phyloP scores from a whole-genome alignment of 2,329 filamentous ascomycete species.

The Alternaria burnsii region DNA sequence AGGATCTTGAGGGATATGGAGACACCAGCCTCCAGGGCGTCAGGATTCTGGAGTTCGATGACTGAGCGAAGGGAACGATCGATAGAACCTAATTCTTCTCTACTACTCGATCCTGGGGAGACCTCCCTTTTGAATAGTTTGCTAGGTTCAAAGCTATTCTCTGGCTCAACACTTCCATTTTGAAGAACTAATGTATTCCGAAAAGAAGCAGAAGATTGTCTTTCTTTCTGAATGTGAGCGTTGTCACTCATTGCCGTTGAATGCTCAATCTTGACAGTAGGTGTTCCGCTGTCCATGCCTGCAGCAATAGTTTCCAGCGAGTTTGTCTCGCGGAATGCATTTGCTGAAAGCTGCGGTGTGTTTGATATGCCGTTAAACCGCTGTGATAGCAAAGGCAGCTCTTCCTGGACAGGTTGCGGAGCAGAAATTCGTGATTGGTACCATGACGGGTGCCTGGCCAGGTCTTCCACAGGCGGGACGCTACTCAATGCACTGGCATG shows the following conservation, averaged over 20 bases:
- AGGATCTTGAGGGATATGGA: conserved; percentile 50
- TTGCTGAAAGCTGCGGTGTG: neutral
- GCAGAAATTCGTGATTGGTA: neutral
- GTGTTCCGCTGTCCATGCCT: neutral
- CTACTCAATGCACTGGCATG: conserved; percentile 1
- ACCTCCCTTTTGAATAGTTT: conserved; percentile 28
- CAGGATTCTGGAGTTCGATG: conserved; percentile 40
- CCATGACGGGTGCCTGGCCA: neutral
- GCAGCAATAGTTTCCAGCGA: neutral
- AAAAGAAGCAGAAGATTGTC: neutral
- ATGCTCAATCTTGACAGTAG: neutral
- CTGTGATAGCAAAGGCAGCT: neutral
- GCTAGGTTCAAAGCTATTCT: conserved; percentile 24
- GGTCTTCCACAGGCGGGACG: neutral
- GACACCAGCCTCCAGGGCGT: conserved; percentile 53
- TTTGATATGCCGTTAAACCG: neutral
- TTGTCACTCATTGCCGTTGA: neutral
- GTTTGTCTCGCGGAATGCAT: neutral
- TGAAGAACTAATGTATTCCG: neutral
- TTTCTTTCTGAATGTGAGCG: neutral
- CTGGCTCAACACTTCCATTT: neutral
- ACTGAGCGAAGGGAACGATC: conserved; percentile 43
- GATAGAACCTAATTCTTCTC: conserved; percentile 11
- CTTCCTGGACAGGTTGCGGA: neutral
- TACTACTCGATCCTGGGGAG: conserved; percentile 8